Base-by-base conservation (phyloP, 306 rosid genomes). In the Pyrus pyrifolia region DNA sequence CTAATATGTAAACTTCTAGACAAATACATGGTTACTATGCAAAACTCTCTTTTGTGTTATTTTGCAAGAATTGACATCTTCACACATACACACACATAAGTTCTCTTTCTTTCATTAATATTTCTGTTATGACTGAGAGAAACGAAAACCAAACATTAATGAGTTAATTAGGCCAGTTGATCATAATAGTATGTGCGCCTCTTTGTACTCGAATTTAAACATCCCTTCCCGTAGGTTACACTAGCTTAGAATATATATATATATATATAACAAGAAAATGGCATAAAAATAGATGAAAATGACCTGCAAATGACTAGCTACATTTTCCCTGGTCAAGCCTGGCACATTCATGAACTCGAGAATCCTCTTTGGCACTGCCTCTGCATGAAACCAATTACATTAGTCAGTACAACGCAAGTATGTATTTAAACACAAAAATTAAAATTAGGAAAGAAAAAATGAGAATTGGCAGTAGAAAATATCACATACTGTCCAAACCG, bases 271-370 rank as follows among this genome's bases (percentile, higher is more conserved):
- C 42, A 52, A 52, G 45, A 21, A 52, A 71, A 49, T 11, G 4
- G 1, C 19, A 68, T 40, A 25, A 44, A 17, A 25, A 22, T 30
- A 18, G 68, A 10, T 63, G 8, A 45, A 7, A 61, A 42, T 2
- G 69, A 89, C 97, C 91, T 91, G 97, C 35, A 91, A 80, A 73
- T 91, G 97, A 53, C 97, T 91, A 0, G 93, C 91, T 3, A 91
- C 86, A 74, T 91, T 86, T 71, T 84, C 88, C 45, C 89, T 85
- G 0, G 93, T 89, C 60, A 91, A 79, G 44, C 85, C 79, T 14
- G 91, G 90, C 67, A 83, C 87, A 61, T 88, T 84, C 97, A 91
- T 91, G 70, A 77, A 46, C 70, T 85, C 90, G 2, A 85, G 78
- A 81, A 91, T 89, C 49, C 17, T 86, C 79, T 84, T 89, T 58